Evolutionary conservation across 768 basidiomycete species (phyloP).

Genomic region (Fomitopsis serialis): DNA sequence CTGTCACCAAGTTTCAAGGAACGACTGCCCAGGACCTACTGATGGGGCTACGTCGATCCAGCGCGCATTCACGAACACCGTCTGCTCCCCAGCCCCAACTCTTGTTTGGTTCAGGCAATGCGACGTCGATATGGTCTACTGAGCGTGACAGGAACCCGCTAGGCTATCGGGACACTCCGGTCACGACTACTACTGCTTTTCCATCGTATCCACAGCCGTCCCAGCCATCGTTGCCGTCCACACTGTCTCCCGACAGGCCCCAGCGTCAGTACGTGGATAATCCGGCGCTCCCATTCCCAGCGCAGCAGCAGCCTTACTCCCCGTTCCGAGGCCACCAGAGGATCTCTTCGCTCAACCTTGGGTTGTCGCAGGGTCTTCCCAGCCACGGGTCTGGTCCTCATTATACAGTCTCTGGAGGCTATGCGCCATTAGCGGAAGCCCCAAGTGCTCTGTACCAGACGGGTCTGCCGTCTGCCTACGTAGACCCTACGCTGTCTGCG

Average conservation of each 20-base stretch:
- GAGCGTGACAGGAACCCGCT: conserved; percentile 39
- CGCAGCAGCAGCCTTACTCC: conserved; percentile 8
- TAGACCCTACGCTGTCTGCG: conserved; percentile 9
- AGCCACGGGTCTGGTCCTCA: conserved; percentile 8
- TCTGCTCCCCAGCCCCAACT: conserved; percentile 37
- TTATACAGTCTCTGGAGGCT: conserved; percentile 8
- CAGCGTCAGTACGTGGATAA: neutral
- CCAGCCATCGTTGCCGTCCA: neutral
- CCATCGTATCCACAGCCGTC: conserved; percentile 2
- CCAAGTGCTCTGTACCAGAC: conserved; percentile 7
- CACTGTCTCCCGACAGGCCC: neutral
- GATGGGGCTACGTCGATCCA: conserved; percentile 38
- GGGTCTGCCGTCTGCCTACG: conserved; percentile 12
- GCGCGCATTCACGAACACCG: conserved; percentile 15
- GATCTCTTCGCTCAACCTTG: neutral
- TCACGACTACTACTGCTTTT: neutral
- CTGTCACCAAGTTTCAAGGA: conserved; percentile 15
- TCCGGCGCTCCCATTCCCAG: neutral
- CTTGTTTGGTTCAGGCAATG: conserved; percentile 39
- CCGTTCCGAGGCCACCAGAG: conserved; percentile 7
- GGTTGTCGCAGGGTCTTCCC: neutral
- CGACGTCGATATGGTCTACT: conserved; percentile 61
- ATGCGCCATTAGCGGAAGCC: conserved; percentile 7
- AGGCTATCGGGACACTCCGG: conserved; percentile 5
- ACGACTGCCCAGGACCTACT: conserved; percentile 69